Percentiles rank a stretch among this genome's conserved stretches.
phyloP scores from a whole-genome alignment of 225 moss, liverwort and hornwort genomes.

The Pleurozium schreberi region DNA sequence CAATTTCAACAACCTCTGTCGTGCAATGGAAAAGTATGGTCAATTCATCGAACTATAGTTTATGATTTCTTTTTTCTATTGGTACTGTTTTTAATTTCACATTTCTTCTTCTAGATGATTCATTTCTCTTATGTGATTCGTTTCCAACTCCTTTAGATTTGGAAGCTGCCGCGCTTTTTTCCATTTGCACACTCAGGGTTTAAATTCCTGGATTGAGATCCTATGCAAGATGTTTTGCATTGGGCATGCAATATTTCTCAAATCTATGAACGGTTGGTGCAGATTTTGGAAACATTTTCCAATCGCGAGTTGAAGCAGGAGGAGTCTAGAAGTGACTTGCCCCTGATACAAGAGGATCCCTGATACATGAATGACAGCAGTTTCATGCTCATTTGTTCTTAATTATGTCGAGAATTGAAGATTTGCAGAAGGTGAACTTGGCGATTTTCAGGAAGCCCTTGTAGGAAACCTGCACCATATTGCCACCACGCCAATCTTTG shows the following conservation, averaged over 20 bases:
- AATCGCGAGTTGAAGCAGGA: slow-evolving; percentile 3
- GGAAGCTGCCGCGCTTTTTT: neutral
- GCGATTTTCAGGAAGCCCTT: neutral
- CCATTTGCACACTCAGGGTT: neutral
- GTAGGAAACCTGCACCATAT: neutral
- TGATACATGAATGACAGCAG: neutral
- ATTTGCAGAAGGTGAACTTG: neutral
- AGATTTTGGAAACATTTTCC: slow-evolving; percentile 58
- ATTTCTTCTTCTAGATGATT: neutral
- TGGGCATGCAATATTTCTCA: neutral
- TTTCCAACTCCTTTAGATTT: neutral
- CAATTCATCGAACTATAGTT: neutral
- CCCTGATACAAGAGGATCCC: neutral
- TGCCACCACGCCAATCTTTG: neutral
- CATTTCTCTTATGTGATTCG: neutral
- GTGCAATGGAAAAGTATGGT: neutral
- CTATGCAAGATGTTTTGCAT: neutral
- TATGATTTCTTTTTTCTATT: neutral
- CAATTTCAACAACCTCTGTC: neutral
- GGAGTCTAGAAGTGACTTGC: neutral
- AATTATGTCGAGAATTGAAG: neutral
- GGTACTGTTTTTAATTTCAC: neutral
- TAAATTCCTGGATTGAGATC: neutral
- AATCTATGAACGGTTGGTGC: neutral
- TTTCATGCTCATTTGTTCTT: neutral